Percentiles rank a stretch among this genome's conserved stretches.
phyloP scores from a whole-genome alignment of 2,329 filamentous ascomycete species.

The Endothia cerciana region DNA sequence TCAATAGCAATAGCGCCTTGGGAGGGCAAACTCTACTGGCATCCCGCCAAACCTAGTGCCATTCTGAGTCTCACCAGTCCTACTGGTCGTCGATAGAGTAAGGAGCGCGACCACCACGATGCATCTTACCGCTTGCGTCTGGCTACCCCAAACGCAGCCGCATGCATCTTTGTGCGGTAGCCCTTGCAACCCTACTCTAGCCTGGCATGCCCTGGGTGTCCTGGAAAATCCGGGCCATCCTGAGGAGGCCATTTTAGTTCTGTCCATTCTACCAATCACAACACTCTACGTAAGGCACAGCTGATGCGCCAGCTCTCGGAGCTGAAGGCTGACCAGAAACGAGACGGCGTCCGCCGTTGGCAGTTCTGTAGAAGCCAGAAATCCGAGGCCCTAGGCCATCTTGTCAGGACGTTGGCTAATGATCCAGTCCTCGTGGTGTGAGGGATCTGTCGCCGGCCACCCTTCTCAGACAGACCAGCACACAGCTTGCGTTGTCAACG shows the following conservation, averaged over 20 bases:
- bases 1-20: slow-evolving; percentile 2
- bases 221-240: background rate
- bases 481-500: background rate
- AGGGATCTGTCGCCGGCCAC: background rate
- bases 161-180: slow-evolving; percentile 3
- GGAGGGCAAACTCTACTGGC: background rate
- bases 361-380: background rate
- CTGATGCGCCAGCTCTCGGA: background rate
- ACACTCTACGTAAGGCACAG: background rate
- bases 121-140: slow-evolving; percentile 12
- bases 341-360: background rate
- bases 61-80: background rate
- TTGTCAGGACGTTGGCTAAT: background rate
- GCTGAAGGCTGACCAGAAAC: background rate
- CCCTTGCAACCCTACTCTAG: background rate
- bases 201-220: background rate
- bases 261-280: background rate
- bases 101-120: background rate
- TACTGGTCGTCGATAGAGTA: background rate
- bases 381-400: background rate
- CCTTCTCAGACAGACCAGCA: background rate
- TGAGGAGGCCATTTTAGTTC: background rate
- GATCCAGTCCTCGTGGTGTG: background rate
- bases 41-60: background rate
- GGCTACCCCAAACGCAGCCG: background rate